A percentile compares a stretch with the other conserved stretches of the same genome.
phyloP scores from a whole-genome alignment of 768 basidiomycete species.

The Infundibulicybe gibba region DNA sequence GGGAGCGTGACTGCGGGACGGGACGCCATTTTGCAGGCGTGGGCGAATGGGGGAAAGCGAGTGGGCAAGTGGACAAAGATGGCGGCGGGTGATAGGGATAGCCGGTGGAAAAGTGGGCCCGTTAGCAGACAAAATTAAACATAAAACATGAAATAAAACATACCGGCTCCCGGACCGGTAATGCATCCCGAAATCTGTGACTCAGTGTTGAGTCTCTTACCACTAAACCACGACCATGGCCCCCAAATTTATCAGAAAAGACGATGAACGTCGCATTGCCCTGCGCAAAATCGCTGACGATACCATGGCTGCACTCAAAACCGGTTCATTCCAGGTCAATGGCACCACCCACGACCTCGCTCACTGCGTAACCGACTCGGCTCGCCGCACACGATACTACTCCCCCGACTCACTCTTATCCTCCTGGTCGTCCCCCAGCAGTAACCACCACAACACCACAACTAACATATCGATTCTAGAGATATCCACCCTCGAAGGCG shows the following conservation, averaged over 20 bases:
- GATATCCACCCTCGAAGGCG: background rate
- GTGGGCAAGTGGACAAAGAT: slow-evolving; percentile 7
- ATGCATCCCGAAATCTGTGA: too few species aligned
- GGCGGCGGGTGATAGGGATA: slow-evolving; percentile 6
- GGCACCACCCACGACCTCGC: slow-evolving; percentile 24
- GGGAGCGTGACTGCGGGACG: slow-evolving; percentile 16
- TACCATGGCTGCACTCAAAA: slow-evolving; percentile 45
- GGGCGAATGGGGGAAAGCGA: slow-evolving; percentile 14
- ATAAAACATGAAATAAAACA: too few species aligned
- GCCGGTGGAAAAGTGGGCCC: slow-evolving; percentile 25
- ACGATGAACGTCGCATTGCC: slow-evolving; percentile 20
- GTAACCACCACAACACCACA: background rate
- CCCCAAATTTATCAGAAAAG: background rate
- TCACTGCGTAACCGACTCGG: slow-evolving; percentile 19
- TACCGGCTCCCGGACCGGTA: too few species aligned
- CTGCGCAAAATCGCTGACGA: slow-evolving; percentile 44
- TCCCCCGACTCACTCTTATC: slow-evolving; percentile 44
- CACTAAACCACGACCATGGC: too few species aligned
- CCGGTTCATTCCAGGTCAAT: slow-evolving; percentile 33
- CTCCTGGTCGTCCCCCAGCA: slow-evolving; percentile 32
- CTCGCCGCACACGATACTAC: slow-evolving; percentile 49
- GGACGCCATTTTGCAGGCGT: slow-evolving; percentile 20
- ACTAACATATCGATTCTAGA: background rate
- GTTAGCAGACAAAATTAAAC: slow-evolving; percentile 8
- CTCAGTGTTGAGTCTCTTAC: too few species aligned